Base-by-base conservation (phyloP, 495 filamentous ascomycete species). In the Daldinia bambusicola region DNA sequence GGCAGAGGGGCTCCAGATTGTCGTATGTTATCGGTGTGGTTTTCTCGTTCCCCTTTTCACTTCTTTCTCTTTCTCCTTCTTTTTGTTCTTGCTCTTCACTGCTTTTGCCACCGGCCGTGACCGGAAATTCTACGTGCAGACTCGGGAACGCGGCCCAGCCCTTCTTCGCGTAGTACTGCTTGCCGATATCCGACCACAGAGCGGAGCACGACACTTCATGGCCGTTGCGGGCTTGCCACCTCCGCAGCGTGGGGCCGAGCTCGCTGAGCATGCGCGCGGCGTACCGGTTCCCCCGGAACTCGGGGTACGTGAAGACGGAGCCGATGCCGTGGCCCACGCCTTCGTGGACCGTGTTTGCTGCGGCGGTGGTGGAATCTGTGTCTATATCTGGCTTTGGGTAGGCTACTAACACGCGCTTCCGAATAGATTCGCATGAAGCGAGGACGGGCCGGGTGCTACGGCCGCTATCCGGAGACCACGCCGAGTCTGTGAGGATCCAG, bases 121-220 rank as follows among this genome's bases (percentile, higher is more conserved):
- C 83, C 16, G 85, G 78, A 45, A 96, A 86, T 31, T 85, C 77
- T 59, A 95, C 85, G 67, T 97, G 95, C 14, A 84, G 81, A 32
- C 90, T 93, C 8, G 81, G 79, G 71, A 89, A 94, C 0, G 90
- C 84, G 58, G 86, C 80, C 95, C 95, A 99, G 31, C 94, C 95
- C 67, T 87, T 86, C 56, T 84, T 85, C 7, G 93, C 86, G 78
- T 98, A 99, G 79, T 96, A 98, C n/a, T 79, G 79, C 83, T 96
- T 97, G 4, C 95, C 95, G 73, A 99, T 97, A 78, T 99, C 95
- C 9, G 94, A 98, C 80, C 90, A 99, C 36, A 99, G 79, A 26
- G 95, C 87, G 8, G 90, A 90, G 75, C 92, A 93, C 18, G 88
- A 64, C 13, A 79, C 78, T 22, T 77, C 77, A 1, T 18, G 74